Evolutionary conservation across 805 yeast genomes (phyloP).

Genomic region (Lipomyces chichibuensis): DNA sequence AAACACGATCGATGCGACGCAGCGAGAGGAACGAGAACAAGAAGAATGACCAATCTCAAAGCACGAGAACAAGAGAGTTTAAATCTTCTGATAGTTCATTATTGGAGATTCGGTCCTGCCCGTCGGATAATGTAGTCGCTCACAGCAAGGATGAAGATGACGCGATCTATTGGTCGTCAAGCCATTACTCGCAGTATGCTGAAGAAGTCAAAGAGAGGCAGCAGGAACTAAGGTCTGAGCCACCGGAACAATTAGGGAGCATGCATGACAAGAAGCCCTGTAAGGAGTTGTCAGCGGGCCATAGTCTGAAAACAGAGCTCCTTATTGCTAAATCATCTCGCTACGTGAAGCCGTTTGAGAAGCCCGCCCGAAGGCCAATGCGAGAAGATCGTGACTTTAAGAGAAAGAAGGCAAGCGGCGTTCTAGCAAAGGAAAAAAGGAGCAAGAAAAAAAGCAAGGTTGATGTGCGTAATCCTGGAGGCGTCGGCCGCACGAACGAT

Average conservation of each 20-base stretch:
- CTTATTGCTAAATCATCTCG: neutral
- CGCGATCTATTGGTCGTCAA: neutral
- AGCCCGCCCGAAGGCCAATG: constrained; percentile 12
- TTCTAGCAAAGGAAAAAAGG: neutral
- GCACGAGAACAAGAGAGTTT: neutral
- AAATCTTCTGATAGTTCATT: neutral
- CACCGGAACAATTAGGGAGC: neutral
- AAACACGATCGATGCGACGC: neutral
- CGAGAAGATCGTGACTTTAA: neutral
- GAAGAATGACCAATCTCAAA: neutral
- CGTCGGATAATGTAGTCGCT: neutral
- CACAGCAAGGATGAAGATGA: neutral
- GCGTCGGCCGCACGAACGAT: neutral
- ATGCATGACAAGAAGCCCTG: neutral
- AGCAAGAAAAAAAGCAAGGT: neutral
- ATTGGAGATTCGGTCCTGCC: neutral
- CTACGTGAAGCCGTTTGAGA: constrained; percentile 10
- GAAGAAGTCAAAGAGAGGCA: neutral
- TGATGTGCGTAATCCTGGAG: neutral
- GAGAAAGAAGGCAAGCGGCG: neutral
- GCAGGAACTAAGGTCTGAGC: neutral
- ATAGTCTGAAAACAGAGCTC: no score
- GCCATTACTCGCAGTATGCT: neutral
- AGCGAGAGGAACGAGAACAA: neutral
- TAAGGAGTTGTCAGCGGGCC: neutral